Base-by-base conservation (phyloP, 768 basidiomycete genomes). In the Amanita rimosa region DNA sequence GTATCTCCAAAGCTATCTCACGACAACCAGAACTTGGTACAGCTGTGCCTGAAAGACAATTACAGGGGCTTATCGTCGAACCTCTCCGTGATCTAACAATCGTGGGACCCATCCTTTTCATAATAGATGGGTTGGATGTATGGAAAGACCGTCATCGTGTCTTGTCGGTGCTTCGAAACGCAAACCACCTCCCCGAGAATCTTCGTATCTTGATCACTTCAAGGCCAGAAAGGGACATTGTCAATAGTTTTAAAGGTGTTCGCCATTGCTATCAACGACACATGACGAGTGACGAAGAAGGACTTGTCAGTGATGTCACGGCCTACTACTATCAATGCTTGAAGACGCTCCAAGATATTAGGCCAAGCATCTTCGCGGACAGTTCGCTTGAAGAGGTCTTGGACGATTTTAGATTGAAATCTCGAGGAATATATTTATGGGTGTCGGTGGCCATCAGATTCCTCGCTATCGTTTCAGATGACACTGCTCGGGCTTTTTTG, bases 101-200 rank as follows among this genome's bases (percentile, higher is more conserved):
- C 6, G 46, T 62, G 10, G 63, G 63, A 0, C 67, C 67, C 10
- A 40, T 69, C 2, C 36, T 68, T 9, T 47, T 68, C 6, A 56
- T 69, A 16, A 58, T 69, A 14, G 67, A 70, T 37, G 66, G 56
- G 8, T 53, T 67, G n/a, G 62, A 66, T 29, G 57, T 60, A 44
- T 60, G 62, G 38, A 52, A 55, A 6, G 53, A 60, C 17, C 44
- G 50, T 4, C 3, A n/a, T 26, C 37, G 43, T 21, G 22, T 52
- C 17, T 17, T 48, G 16, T 42, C 43, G 6, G 34, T 46, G 22
- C 38, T 48, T 14, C 19, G 36, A 36, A 36, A 51, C 33, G 41
- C 37, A 29, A 40, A 16, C 7, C 43, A 52, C 11, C 54, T 63
- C 14, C 62, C 61, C 1, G n/a, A 29, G 11, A 58, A 58, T 33